Base-by-base conservation (phyloP, 169 alveolate species). In the Sarcocystis neurona region DNA sequence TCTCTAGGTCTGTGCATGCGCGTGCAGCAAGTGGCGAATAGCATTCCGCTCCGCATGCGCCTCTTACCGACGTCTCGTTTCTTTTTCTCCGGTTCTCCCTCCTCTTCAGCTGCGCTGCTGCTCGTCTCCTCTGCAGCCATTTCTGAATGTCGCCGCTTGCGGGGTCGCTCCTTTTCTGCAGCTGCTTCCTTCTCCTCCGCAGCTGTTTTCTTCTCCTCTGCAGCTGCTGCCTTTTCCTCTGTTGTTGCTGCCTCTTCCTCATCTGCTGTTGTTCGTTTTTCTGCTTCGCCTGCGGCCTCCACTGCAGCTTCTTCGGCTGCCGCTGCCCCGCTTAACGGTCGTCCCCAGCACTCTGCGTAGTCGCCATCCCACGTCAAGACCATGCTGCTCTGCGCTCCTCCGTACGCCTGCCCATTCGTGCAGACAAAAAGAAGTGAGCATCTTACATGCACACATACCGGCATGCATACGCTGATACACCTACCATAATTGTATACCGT, bases 331-430 rank as follows among this genome's bases (percentile, higher is more conserved):
- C 63, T 15, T 39, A n/a, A 20, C 50, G 32, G 80, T 50, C 41
- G 53, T 50, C 41, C 56, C 80, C 15, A 50, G 56, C 15, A 27
- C 80, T 30, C 50, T n/a, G 88, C 88, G 63, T 82, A 60, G 32
- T 20, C 32, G 60, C 88, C 88, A 2, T 12, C 1, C 88, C 88
- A 82, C 79, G 43, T 41, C 79, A 82, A n/a, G 32, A 82, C 88
- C 78, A 66, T 82, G 68, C 78, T 50, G 88, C 60, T 78, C 79
- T 82, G 88, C 46, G 88, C 58, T 23, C 88, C 88, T 1, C 88
- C 88, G 63, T 43, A 58, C 18, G 88, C 88, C 88, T 82, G 88
- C 50, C n/a, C n/a, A n/a, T n/a, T n/a, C n/a, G n/a, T n/a, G n/a
- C n/a, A n/a, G n/a, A n/a, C n/a, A n/a, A n/a, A n/a, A n/a, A n/a